These are phyloP conservation scores for Acidiella bohemica DNA, from an alignment of 495 filamentous ascomycete genomes.

Conservation along the genomic window DNA sequence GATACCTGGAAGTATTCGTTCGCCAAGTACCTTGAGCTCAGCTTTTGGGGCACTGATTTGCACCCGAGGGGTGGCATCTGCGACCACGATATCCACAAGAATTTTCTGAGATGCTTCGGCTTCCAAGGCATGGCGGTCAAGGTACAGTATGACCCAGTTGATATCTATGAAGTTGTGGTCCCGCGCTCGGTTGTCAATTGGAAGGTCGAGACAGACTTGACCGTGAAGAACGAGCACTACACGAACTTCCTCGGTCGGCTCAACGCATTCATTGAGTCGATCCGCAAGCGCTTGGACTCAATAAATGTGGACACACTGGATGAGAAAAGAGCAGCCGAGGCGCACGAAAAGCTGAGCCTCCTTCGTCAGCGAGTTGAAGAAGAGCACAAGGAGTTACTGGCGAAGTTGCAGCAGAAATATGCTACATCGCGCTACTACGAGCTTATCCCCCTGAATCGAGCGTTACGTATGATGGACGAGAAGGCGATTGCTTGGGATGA, in stretches of 20 bases:
- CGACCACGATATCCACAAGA: constrained; percentile 79
- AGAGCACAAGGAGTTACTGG: constrained; percentile 57
- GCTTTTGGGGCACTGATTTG: constrained; percentile 82
- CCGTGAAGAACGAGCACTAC: constrained; percentile 84
- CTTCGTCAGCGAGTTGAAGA: constrained; percentile 64
- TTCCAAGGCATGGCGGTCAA: constrained; percentile 71
- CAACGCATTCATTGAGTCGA: constrained; percentile 72
- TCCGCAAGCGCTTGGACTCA: constrained; percentile 65
- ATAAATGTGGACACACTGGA: constrained; percentile 84
- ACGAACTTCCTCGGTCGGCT: constrained; percentile 63
- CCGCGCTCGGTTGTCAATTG: constrained; percentile 81
- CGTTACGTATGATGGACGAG: constrained; percentile 77
- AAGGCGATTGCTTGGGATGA: constrained; percentile 90
- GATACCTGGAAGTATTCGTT: constrained; percentile 98
- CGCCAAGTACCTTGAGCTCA: constrained; percentile 91
- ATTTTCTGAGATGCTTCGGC: constrained; percentile 87
- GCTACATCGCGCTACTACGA: constrained; percentile 91
- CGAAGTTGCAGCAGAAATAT: constrained; percentile 76
- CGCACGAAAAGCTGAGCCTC: constrained; percentile 64
- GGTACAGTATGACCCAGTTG: constrained; percentile 83
- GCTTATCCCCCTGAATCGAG: constrained; percentile 79
- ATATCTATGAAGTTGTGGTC: constrained; percentile 89
- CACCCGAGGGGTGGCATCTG: constrained; percentile 71
- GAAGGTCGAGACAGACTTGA: constrained; percentile 90
- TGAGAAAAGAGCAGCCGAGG: constrained; percentile 70